Conservation (phyloP, 495 filamentous ascomycete genomes). For the Beverwykella pulmonaria region DNA sequence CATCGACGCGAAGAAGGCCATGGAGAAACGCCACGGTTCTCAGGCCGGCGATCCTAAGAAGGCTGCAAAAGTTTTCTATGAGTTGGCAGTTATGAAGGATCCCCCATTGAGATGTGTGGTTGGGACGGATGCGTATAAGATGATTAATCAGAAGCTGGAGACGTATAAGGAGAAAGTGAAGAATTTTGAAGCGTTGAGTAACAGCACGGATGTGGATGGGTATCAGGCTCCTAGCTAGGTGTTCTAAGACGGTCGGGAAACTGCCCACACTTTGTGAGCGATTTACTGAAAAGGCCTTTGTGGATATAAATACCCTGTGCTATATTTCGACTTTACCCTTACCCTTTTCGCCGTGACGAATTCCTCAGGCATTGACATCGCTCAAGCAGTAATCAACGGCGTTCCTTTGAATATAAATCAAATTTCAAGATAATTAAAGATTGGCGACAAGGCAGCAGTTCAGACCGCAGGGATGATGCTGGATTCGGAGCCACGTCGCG, state of each 20-base stretch:
- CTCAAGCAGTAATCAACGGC: neutral
- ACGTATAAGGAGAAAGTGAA: constrained; percentile 47
- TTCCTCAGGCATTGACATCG: neutral
- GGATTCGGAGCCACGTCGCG: constrained; percentile 10
- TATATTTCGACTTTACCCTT: too few relatives aligned
- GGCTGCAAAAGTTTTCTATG: constrained; percentile 52
- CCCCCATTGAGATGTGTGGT: constrained; percentile 52
- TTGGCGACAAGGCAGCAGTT: neutral
- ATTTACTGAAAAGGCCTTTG: neutral
- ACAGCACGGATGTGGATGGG: constrained; percentile 53
- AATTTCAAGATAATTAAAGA: neutral
- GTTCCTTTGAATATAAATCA: neutral
- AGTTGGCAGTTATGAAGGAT: constrained; percentile 52
- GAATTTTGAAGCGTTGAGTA: constrained; percentile 51
- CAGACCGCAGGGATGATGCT: constrained; percentile 14
- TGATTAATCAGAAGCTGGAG: constrained; percentile 50
- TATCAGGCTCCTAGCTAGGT: constrained; percentile 35
- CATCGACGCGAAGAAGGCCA: constrained; percentile 47
- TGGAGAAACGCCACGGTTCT: constrained; percentile 45
- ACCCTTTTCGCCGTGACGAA: neutral
- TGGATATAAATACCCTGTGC: too few relatives aligned
- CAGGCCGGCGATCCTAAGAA: constrained; percentile 53
- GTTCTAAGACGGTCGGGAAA: neutral
- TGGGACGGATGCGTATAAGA: constrained; percentile 50
- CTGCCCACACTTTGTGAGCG: neutral